These are phyloP conservation scores for Mycena galopus DNA, from an alignment of 768 basidiomycete species.

Conservation along the genomic window DNA sequence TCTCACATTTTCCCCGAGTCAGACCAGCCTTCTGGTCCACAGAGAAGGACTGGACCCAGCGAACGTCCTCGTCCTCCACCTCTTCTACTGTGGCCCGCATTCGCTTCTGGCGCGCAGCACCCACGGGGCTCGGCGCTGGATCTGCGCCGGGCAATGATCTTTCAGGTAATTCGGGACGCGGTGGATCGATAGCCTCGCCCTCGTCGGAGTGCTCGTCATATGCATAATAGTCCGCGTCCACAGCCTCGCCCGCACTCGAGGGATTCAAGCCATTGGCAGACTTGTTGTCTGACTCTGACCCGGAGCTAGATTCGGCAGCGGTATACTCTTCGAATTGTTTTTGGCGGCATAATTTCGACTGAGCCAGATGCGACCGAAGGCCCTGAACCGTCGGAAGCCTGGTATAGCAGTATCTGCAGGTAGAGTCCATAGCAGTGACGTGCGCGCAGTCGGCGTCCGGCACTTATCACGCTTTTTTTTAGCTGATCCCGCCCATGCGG, in stretches of 20 bases:
- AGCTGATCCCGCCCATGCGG: too few species aligned
- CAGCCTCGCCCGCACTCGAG: too few species aligned
- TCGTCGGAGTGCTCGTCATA: neutral
- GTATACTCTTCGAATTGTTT: neutral
- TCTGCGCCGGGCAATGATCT: neutral
- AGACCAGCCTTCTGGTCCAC: neutral
- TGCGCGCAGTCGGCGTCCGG: too few species aligned
- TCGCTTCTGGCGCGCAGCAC: too few species aligned
- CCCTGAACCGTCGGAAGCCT: neutral
- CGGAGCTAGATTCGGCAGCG: too few species aligned
- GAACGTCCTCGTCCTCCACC: too few species aligned
- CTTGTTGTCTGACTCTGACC: neutral
- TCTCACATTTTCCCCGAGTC: constrained; percentile 11
- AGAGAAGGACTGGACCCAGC: neutral
- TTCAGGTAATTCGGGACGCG: too few species aligned
- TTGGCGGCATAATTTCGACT: neutral
- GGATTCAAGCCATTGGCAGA: too few species aligned
- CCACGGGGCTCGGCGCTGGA: too few species aligned
- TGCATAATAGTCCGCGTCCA: neutral
- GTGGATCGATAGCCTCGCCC: neutral
- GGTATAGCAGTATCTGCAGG: neutral
- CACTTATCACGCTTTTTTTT: neutral
- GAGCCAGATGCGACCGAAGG: neutral
- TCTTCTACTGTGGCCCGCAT: too few species aligned
- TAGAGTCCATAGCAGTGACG: neutral